Evolutionary conservation across 78 protist genomes (phyloP).

Genomic region (Dictyostelium discoideum): DNA sequence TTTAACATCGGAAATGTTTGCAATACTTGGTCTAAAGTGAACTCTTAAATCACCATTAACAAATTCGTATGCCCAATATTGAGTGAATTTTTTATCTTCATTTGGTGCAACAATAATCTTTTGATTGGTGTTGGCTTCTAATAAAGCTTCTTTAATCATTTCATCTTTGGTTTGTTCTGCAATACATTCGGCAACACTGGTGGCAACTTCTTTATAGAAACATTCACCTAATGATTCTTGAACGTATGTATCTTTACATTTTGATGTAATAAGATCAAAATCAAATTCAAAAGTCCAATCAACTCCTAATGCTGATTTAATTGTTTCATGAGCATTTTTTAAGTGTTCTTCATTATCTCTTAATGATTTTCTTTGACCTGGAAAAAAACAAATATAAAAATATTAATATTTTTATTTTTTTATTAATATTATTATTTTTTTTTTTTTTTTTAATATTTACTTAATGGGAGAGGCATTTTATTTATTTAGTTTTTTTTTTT

Average conservation of each 20-base stretch:
- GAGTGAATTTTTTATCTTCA: constrained; percentile 57
- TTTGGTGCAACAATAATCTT: constrained; percentile 44
- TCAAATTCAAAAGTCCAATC: constrained; percentile 56
- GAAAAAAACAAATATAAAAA: too few relatives aligned
- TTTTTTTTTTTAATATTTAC: neutral
- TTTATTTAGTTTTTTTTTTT: too few relatives aligned
- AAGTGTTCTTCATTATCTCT: constrained; percentile 56
- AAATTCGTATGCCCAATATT: constrained; percentile 55
- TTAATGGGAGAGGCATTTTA: constrained; percentile 28
- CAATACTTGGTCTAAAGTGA: neutral
- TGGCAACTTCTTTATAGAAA: constrained; percentile 46
- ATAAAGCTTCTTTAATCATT: constrained; percentile 58
- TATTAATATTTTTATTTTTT: neutral
- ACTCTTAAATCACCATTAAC: neutral
- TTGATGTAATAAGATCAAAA: constrained; percentile 33
- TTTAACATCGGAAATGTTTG: constrained; percentile 12
- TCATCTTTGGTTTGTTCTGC: neutral
- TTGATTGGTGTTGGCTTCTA: constrained; percentile 40
- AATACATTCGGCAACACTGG: constrained; percentile 11
- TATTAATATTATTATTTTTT: neutral
- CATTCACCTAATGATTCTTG: constrained; percentile 10
- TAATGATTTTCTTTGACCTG: constrained; percentile 30
- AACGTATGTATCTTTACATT: neutral
- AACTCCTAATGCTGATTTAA: constrained; percentile 25
- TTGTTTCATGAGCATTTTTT: neutral